phyloP scores from a whole-genome alignment of 352 stramenopile genomes.

The Aphanomyces euteiches region DNA sequence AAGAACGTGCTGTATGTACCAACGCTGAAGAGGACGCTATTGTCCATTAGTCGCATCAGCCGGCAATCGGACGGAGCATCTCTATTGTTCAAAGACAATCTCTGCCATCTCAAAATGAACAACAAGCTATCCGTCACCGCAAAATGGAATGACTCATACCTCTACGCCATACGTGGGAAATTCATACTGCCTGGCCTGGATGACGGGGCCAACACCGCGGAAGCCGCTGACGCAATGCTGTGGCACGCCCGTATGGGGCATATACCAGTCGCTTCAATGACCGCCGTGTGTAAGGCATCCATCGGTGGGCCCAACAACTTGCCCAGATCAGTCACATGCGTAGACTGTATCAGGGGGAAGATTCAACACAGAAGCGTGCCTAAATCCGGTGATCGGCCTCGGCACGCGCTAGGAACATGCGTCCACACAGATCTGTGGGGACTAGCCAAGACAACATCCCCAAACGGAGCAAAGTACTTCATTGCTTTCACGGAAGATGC shows the following conservation, averaged over 20 bases:
- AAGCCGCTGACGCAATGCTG: background rate
- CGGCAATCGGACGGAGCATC: background rate
- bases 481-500: no score
- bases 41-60: background rate
- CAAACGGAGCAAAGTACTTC: no score
- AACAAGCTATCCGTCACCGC: background rate
- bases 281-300: no score
- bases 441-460: no score
- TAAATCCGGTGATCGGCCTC: no score
- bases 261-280: background rate
- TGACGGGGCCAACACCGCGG: background rate
- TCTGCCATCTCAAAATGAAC: background rate
- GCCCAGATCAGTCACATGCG: no score
- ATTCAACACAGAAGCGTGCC: no score
- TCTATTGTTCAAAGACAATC: background rate
- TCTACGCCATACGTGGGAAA: background rate
- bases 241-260: background rate
- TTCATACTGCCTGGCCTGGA: background rate
- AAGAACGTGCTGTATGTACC: background rate
- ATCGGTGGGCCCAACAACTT: no score
- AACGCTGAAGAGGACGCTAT: conserved; percentile 7
- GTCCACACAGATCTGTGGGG: no score
- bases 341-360: no score
- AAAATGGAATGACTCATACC: background rate
- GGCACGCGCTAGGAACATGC: no score